Evolutionary conservation across 148 eudicot species (phyloP), one percentile per base, ranked within the genome.

Genomic region (Limonium bicolor): DNA sequence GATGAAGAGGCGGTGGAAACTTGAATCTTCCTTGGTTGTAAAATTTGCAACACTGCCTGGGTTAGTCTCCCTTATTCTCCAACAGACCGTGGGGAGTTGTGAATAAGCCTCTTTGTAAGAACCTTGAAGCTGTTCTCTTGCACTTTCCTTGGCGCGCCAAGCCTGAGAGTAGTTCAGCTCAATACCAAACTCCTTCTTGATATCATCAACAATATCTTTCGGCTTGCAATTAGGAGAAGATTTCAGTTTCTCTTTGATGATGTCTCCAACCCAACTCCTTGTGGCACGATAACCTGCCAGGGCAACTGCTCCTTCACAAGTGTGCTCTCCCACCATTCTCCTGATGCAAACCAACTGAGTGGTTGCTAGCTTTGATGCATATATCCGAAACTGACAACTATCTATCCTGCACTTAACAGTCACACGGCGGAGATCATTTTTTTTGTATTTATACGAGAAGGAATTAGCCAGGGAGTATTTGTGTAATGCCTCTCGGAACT

Each of bases 191-290:
- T 68, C 78, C 42, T 18, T 59, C 39, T 57, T 51, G 38, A 73
- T 61, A 44, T 73, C 70, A 41, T 41, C 54, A 33, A 64, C 74
- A 27, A 73, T 73, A 18, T 73, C 78, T 55, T 73, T 68, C 20
- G 74, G 74, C 48, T 50, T 68, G 54, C 58, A 68, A 46, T 69
- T 58, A 12, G 74, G 67, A 53, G 67, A 68, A 41, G 20, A 56
- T 49, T 68, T 68, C 71, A 73, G 44, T 69, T 68, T 73, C 51
- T 73, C 78, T 50, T 69, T 68, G 33, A 73, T 68, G 56, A 73
- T 56, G 44, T 51, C 61, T 31, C 70, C 74, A 4, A 73, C 52
- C 74, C 63, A 73, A 14, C 59, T 68, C 56, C 65, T 47, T 40
- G 74, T 53, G 5, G 65, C 65, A 28, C 67, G 61, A 35, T 55